These are phyloP conservation scores for Fagus sylvatica DNA, from an alignment of 306 rosid genomes.

Conservation along the genomic window DNA sequence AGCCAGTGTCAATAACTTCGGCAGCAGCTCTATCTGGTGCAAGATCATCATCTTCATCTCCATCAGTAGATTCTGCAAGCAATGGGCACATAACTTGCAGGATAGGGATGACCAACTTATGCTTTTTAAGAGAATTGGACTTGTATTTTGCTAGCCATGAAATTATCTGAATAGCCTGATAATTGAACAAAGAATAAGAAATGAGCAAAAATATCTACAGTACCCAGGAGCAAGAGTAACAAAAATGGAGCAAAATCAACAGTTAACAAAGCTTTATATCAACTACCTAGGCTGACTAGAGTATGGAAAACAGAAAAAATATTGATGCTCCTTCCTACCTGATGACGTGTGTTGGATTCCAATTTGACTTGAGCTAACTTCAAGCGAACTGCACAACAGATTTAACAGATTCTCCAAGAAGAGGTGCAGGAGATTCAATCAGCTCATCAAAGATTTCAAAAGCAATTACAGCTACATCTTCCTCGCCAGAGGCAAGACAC, in stretches of 20 bases:
- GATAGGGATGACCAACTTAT: slow-evolving; percentile 83
- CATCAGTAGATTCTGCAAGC: slow-evolving; percentile 84
- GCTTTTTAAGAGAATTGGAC: slow-evolving; percentile 76
- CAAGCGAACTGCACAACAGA: slow-evolving; percentile 37
- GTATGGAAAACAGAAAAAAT: background rate
- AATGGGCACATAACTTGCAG: slow-evolving; percentile 91
- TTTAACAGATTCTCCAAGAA: slow-evolving; percentile 94
- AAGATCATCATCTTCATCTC: slow-evolving; percentile 88
- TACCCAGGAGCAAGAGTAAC: slow-evolving; percentile 2
- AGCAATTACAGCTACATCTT: slow-evolving; percentile 92
- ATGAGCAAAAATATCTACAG: slow-evolving; percentile 21
- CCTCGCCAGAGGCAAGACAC: slow-evolving; percentile 96
- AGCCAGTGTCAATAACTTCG: slow-evolving; percentile 97
- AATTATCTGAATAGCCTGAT: slow-evolving; percentile 90
- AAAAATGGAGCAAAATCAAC: background rate
- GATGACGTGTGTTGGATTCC: slow-evolving; percentile 96
- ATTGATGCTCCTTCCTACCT: slow-evolving; percentile 57
- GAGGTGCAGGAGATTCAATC: slow-evolving; percentile 99
- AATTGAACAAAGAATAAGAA: slow-evolving; percentile 29
- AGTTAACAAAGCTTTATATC: background rate
- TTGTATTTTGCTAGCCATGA: slow-evolving; percentile 99
- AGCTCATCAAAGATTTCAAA: slow-evolving; percentile 97
- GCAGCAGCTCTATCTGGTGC: slow-evolving; percentile 99
- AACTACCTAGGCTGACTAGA: background rate
- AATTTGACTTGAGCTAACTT: slow-evolving; percentile 96